These are phyloP conservation scores for Jacaranda mimosifolia DNA, from an alignment of 257 asterid species.

Conservation along the genomic window DNA sequence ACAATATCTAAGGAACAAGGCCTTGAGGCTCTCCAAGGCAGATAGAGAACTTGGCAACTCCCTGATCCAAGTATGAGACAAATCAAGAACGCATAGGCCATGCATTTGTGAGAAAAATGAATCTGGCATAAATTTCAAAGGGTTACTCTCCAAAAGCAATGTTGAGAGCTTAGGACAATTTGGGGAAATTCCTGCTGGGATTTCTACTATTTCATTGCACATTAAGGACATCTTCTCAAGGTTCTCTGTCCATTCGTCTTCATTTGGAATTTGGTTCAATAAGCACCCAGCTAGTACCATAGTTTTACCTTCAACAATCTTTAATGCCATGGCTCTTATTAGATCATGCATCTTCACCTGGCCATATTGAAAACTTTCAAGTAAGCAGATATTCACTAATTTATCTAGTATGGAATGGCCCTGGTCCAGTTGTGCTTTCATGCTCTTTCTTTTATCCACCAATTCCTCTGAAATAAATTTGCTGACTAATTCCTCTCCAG, in stretches of 20 bases:
- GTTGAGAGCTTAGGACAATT: slow-evolving; percentile 27
- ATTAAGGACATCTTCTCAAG: slow-evolving; percentile 11
- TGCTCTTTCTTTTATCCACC: slow-evolving; percentile 2
- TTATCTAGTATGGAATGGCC: slow-evolving; percentile 37
- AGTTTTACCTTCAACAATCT: not conserved
- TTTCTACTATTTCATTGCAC: not conserved
- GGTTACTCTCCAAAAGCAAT: too few species aligned
- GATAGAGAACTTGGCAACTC: not conserved
- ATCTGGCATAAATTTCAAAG: not conserved
- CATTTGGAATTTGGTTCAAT: not conserved
- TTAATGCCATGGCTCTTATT: not conserved
- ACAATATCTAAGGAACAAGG: not conserved
- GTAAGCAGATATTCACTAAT: slow-evolving; percentile 30
- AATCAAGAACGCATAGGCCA: not conserved
- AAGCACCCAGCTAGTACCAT: not conserved
- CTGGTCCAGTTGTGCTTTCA: slow-evolving; percentile 15
- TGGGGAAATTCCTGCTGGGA: not conserved
- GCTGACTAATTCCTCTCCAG: slow-evolving; percentile 9
- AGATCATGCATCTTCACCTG: slow-evolving; percentile 27
- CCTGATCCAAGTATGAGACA: not conserved
- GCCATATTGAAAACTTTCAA: slow-evolving; percentile 18
- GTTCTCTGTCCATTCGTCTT: not conserved
- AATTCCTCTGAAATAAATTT: slow-evolving; percentile 33
- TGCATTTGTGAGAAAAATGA: not conserved
- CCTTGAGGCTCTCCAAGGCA: not conserved